Percentiles rank a stretch among this genome's conserved stretches.
Conservation (phyloP, 1,139 yeast species). For the Pichia sp. region DNA sequence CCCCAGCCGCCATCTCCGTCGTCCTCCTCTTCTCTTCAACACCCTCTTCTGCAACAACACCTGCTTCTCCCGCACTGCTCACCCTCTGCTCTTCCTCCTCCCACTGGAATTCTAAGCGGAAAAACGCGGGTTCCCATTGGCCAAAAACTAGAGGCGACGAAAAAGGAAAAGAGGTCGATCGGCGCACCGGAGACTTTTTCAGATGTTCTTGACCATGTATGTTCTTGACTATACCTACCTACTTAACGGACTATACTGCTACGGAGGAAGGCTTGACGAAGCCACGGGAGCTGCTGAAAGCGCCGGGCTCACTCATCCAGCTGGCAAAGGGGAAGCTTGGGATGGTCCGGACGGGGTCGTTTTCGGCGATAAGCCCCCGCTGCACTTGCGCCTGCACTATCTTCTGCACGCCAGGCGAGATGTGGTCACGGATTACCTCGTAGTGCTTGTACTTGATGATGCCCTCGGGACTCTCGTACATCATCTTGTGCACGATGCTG, state of each 20-base stretch:
- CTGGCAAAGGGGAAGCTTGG: slow-evolving; percentile 57
- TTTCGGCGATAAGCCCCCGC: slow-evolving; percentile 41
- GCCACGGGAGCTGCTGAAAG: slow-evolving; percentile 1
- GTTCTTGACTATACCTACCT: too few relatives aligned
- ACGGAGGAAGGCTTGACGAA: not conserved
- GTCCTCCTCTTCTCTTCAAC: not conserved
- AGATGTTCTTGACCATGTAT: too few relatives aligned
- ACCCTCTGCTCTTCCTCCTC: not conserved
- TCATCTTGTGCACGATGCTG: slow-evolving; percentile 49
- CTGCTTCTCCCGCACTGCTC: not conserved
- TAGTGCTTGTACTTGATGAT: slow-evolving; percentile 58
- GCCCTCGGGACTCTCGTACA: slow-evolving; percentile 57
- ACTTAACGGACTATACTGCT: too few relatives aligned
- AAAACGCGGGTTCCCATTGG: slow-evolving; percentile 7
- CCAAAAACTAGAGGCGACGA: too few relatives aligned
- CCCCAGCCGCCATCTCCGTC: not conserved
- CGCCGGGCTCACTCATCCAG: slow-evolving; percentile 25
- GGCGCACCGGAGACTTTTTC: not conserved
- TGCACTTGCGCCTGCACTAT: slow-evolving; percentile 53
- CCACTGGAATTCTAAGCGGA: not conserved
- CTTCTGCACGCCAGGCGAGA: slow-evolving; percentile 48
- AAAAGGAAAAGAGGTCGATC: not conserved
- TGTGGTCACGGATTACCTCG: slow-evolving; percentile 48
- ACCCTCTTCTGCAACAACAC: not conserved
- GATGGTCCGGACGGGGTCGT: slow-evolving; percentile 37